Conservation (phyloP, 179 eudicot species). For the Sideroxylon spinosum region DNA sequence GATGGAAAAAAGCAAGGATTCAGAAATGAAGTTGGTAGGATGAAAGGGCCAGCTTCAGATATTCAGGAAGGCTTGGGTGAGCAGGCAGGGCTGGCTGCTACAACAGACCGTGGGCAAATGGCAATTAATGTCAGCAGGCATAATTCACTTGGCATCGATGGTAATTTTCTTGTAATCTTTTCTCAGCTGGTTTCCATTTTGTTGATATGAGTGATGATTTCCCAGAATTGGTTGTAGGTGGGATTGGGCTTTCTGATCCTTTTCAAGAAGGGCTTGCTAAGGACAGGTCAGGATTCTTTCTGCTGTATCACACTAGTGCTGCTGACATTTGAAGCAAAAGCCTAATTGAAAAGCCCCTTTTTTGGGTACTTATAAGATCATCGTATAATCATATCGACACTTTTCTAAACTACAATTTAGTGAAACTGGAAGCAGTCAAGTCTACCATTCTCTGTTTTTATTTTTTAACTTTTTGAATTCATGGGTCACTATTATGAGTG, state of each 20-base stretch:
- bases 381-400: background rate
- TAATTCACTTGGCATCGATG: constrained; percentile 42
- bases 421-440: background rate
- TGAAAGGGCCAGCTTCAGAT: constrained; percentile 38
- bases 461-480: background rate
- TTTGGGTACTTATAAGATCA: background rate
- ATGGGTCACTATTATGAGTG: background rate
- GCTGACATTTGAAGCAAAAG: constrained; percentile 13
- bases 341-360: background rate
- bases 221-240: constrained; percentile 37
- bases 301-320: background rate
- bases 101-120: constrained; percentile 33
- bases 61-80: constrained; percentile 36
- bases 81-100: constrained; percentile 38
- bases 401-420: background rate
- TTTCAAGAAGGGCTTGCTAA: constrained; percentile 44
- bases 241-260: constrained; percentile 45
- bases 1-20: constrained; percentile 35
- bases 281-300: constrained; percentile 48
- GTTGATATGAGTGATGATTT: constrained; percentile 20
- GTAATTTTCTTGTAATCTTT: constrained; percentile 27
- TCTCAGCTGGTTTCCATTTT: background rate
- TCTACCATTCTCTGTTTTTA: background rate
- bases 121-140: constrained; percentile 49
- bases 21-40: constrained; percentile 30